phyloP scores from a whole-genome alignment of 202 grass and related monocot genomes.

The Saccharum hybrid region DNA sequence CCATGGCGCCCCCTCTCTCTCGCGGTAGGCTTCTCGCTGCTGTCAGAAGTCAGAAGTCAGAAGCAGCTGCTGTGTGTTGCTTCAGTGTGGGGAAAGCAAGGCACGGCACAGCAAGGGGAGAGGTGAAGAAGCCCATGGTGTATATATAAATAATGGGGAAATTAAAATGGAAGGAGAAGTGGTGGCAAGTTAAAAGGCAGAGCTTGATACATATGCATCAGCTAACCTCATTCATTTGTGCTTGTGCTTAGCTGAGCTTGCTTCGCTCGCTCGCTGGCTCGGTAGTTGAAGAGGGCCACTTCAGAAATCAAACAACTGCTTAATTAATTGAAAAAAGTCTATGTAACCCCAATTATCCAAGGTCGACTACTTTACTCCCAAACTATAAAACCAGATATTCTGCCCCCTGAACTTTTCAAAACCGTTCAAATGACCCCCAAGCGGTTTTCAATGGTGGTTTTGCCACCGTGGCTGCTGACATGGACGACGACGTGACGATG shows the following conservation, averaged over 20 bases:
- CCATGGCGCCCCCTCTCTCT: conserved; percentile 25
- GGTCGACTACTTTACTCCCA: too few relatives aligned
- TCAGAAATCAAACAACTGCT: not conserved
- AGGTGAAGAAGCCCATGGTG: not conserved
- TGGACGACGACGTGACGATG: too few relatives aligned
- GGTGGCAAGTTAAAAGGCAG: not conserved
- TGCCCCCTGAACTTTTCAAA: too few relatives aligned
- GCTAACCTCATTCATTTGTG: not conserved
- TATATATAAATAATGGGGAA: not conserved
- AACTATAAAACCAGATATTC: too few relatives aligned
- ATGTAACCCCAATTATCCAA: too few relatives aligned
- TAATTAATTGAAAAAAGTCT: not conserved
- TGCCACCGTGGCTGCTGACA: too few relatives aligned
- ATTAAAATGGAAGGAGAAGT: not conserved
- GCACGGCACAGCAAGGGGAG: not conserved
- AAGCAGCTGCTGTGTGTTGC: not conserved
- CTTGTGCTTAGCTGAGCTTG: not conserved
- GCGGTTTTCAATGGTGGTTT: too few relatives aligned
- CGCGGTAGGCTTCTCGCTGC: not conserved
- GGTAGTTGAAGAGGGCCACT: conserved; percentile 15
- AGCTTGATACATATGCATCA: conserved; percentile 4
- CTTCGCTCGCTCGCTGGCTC: not conserved
- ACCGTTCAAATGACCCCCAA: too few relatives aligned
- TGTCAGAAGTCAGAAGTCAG: not conserved
- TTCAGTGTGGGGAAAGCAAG: conserved; percentile 5